Conservation (phyloP, 148 eudicot genomes). For the Euryodendron excelsum region DNA sequence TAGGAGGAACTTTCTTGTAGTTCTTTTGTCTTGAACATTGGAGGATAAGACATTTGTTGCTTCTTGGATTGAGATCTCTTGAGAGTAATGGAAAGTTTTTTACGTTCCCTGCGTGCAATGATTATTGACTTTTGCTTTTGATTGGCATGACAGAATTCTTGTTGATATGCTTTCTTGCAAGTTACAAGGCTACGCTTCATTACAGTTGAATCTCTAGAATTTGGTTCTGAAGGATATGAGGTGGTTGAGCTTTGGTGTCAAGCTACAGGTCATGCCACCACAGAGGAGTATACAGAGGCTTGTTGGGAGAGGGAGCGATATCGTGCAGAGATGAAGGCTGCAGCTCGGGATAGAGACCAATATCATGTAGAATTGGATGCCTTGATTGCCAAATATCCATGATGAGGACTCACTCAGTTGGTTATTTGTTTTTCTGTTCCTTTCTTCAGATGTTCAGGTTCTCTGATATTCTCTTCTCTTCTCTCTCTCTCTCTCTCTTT, state of each 20-base stretch:
- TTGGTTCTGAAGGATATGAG: background rate
- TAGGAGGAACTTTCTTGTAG: too few relatives aligned
- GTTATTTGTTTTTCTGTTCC: background rate
- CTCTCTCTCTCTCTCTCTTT: background rate
- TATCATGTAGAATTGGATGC: background rate
- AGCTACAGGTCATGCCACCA: background rate
- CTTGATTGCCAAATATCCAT: background rate
- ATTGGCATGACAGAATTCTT: too few relatives aligned
- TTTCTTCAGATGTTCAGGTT: background rate
- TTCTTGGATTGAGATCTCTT: too few relatives aligned
- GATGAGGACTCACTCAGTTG: background rate
- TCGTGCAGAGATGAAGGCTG: background rate
- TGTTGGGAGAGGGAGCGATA: background rate
- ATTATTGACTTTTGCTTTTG: too few relatives aligned
- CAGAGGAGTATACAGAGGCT: background rate
- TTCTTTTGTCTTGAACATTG: too few relatives aligned
- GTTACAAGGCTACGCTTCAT: background rate
- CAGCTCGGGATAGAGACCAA: background rate
- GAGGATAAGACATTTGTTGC: too few relatives aligned
- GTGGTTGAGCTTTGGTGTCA: background rate
- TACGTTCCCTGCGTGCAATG: too few relatives aligned
- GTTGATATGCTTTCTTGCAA: background rate
- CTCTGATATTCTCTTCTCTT: background rate
- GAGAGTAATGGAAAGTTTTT: too few relatives aligned
- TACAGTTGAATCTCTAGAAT: background rate